Percentiles rank a stretch among this genome's conserved stretches.
These are phyloP conservation scores for Tricladium varicosporioides DNA, from an alignment of 2,329 filamentous ascomycete species.

Conservation along the genomic window DNA sequence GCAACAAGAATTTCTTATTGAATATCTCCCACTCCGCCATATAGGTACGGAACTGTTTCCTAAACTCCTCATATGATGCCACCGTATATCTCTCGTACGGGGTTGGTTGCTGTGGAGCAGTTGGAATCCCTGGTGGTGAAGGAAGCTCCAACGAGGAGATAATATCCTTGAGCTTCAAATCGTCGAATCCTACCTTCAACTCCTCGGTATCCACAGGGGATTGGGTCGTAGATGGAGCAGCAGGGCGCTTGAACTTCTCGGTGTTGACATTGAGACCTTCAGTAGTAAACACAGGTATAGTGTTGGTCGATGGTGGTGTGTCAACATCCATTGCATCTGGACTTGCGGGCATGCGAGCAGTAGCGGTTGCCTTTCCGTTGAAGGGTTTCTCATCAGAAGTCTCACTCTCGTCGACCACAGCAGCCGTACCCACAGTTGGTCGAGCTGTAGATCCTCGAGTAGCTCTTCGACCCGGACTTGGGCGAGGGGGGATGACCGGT, in stretches of 20 bases:
- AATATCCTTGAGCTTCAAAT: conserved; percentile 43
- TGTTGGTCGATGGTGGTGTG: conserved; percentile 40
- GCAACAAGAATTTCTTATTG: conserved; percentile 52
- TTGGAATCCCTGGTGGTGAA: conserved; percentile 41
- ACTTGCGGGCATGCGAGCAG: conserved; percentile 32
- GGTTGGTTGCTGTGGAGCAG: conserved; percentile 36
- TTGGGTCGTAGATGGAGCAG: conserved; percentile 20
- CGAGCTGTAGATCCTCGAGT: conserved; percentile 19
- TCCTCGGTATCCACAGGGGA: conserved; percentile 23
- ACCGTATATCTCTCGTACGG: conserved; percentile 40
- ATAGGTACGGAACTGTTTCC: conserved; percentile 52
- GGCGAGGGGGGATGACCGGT: conserved; percentile 11
- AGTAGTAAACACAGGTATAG: conserved; percentile 46
- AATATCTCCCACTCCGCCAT: conserved; percentile 50
- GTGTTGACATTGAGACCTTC: conserved; percentile 53
- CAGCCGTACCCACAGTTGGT: conserved; percentile 30
- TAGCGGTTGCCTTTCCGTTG: conserved; percentile 21
- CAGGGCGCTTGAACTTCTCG: conserved; percentile 50
- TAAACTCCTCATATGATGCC: conserved; percentile 48
- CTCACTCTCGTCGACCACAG: conserved; percentile 28
- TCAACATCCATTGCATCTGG: conserved; percentile 67
- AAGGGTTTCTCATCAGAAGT: conserved; percentile 28
- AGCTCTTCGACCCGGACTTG: conserved; percentile 18
- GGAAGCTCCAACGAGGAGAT: conserved; percentile 52
- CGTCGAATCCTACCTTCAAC: conserved; percentile 44